phyloP scores from a whole-genome alignment of 495 filamentous ascomycete genomes.

The Aspergillus hancockii region DNA sequence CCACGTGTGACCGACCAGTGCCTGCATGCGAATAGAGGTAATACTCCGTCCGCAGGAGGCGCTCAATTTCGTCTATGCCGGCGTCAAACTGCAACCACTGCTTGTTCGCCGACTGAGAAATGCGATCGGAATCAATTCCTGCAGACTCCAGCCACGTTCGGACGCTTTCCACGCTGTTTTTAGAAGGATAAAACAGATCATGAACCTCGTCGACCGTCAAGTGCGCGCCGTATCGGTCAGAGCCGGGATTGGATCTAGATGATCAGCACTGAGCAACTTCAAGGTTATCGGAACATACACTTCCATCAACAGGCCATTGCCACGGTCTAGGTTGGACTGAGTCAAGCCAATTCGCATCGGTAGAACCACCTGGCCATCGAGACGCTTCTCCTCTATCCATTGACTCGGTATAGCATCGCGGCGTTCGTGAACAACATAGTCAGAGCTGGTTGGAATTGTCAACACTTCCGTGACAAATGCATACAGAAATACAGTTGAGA shows the following conservation, averaged over 20 bases:
- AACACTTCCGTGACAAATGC: not conserved
- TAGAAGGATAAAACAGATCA: constrained; percentile 50
- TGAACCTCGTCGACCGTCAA: constrained; percentile 55
- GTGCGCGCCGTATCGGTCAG: constrained; percentile 55
- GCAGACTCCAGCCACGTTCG: constrained; percentile 44
- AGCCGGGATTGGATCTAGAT: constrained; percentile 38
- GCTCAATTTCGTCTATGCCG: constrained; percentile 56
- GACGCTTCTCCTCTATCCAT: not conserved
- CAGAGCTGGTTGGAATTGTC: not conserved
- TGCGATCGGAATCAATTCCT: constrained; percentile 49
- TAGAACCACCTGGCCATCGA: constrained; percentile 29
- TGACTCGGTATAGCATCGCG: not conserved
- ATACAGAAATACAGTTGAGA: not conserved
- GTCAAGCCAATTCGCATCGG: constrained; percentile 57
- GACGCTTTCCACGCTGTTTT: constrained; percentile 46
- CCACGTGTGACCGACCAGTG: constrained; percentile 47
- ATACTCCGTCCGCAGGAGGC: constrained; percentile 59
- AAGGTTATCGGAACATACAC: constrained; percentile 31
- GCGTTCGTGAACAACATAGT: not conserved
- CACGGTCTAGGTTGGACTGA: constrained; percentile 54
- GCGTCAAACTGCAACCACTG: constrained; percentile 60
- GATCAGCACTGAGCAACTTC: constrained; percentile 6
- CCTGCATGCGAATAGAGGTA: constrained; percentile 53
- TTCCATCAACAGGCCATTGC: constrained; percentile 54
- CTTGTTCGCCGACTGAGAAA: constrained; percentile 50